Evolutionary conservation across 768 basidiomycete species (phyloP), one percentile per base, ranked within the genome.

Genomic region (Lepiota brunneoincarnata): DNA sequence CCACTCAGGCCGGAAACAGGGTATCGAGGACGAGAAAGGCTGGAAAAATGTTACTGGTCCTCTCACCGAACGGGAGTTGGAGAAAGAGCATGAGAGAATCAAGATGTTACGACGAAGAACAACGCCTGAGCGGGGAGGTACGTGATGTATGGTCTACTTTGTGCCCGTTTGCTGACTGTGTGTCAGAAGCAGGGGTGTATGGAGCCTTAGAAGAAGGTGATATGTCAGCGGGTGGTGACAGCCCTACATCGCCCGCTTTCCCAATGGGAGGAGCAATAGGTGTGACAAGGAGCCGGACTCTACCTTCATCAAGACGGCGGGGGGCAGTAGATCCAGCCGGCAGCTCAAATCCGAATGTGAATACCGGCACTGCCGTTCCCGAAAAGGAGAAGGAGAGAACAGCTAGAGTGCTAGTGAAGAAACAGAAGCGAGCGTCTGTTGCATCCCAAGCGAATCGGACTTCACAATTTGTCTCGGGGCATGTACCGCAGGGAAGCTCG

Each of bases 201-300:
- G 24, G 43, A 36, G 24, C 48, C 23, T 31, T 54, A 21, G 53
- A 54, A 57, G 67, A 69, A 59, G 63, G 70, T 4, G 70, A 69
- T 31, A 75, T 82, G 41, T 74, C 81, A 36, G 78, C 83, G 9
- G 77, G 80, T 18, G 60, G 66, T 14, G 81, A 84, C 61, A 64
- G 72, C 43, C 72, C 78, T 24, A 56, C 67, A 35, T 64, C 71
- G 56, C n/a, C 35, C 47, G 49, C 31, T 63, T 35, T 55, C 56
- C 24, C 71, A 61, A 37, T 66, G 65, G 70, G 63, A 35, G 63
- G 67, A 7, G 64, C 72, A 2, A 68, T 70, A 12, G 75, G 73
- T 20, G 72, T 86, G 21, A 74, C 71, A 45, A 76, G 88, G 21
- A 87, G 88, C 62, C 77, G 82, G 52, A 91, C 88, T 35, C 51